Conservation (phyloP, 192 early-diverging fungal species). For the Borealophlyctis nickersoniae region DNA sequence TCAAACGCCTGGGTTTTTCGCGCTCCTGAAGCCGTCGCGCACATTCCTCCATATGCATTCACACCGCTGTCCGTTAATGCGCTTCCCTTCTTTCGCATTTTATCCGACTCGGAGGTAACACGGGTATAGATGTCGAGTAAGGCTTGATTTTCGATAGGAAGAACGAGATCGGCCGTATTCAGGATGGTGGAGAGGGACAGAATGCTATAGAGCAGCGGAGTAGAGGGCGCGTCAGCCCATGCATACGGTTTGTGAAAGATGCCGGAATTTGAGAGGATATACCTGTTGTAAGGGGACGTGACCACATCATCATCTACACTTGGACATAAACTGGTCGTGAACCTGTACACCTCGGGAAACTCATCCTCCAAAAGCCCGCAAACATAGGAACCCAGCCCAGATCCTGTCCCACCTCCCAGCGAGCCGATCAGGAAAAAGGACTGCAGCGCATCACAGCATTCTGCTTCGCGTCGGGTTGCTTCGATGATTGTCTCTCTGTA, state of each 20-base stretch:
- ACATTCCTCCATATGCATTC: constrained; percentile 25
- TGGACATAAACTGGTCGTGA: constrained; percentile 38
- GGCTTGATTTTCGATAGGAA: constrained; percentile 57
- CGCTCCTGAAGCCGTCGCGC: constrained; percentile 6
- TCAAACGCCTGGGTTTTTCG: constrained; percentile 41
- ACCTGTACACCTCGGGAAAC: constrained; percentile 40
- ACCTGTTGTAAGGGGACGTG: constrained; percentile 59
- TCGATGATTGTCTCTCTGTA: constrained; percentile 43
- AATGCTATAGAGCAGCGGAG: constrained; percentile 21
- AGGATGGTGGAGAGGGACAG: constrained; percentile 43
- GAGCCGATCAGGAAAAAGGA: constrained; percentile 51
- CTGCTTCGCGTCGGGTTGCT: constrained; percentile 44
- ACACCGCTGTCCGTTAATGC: constrained; percentile 32
- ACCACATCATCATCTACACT: constrained; percentile 54
- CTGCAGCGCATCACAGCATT: constrained; percentile 53
- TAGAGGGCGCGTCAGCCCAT: not conserved
- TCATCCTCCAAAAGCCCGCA: constrained; percentile 38
- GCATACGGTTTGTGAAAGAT: constrained; percentile 1
- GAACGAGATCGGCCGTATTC: constrained; percentile 45
- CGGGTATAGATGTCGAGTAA: constrained; percentile 45
- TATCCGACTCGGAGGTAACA: constrained; percentile 19
- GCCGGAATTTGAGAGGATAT: not conserved
- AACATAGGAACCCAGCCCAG: constrained; percentile 53
- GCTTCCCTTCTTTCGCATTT: constrained; percentile 10
- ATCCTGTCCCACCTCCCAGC: constrained; percentile 59